These are phyloP conservation scores for Amoebophrya sp. DNA, from an alignment of 169 alveolate genomes.

Conservation along the genomic window DNA sequence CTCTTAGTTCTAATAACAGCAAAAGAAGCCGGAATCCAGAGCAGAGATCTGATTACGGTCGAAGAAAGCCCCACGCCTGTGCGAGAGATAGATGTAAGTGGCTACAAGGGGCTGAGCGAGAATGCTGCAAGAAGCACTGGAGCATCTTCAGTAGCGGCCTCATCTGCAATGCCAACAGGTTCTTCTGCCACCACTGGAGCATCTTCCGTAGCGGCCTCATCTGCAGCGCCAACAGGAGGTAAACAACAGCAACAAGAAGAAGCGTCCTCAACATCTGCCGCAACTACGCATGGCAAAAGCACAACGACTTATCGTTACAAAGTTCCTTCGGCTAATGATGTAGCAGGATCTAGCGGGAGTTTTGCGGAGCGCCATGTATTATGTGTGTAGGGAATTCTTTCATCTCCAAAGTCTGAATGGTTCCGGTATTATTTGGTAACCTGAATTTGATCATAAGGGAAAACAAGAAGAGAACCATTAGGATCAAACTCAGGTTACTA, in stretches of 20 bases:
- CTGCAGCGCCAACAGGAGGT: not conserved
- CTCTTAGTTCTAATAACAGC: not conserved
- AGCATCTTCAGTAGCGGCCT: not conserved
- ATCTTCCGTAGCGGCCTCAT: not conserved
- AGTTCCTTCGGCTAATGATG: no score
- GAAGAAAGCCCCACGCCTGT: not conserved
- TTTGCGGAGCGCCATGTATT: no score
- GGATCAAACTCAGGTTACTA: no score
- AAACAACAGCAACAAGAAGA: not conserved
- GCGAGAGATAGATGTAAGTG: not conserved
- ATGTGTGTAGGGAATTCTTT: no score
- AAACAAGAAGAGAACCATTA: no score
- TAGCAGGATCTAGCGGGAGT: no score
- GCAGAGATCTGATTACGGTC: not conserved
- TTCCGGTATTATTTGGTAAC: no score
- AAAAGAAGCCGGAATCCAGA: not conserved
- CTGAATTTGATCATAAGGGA: no score
- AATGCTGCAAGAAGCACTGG: not conserved
- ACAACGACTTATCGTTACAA: no score
- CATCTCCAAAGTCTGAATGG: no score
- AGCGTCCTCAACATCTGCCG: no score
- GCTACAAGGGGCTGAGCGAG: not conserved
- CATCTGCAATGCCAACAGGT: not conserved
- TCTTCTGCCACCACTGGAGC: not conserved
- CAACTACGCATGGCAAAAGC: no score